Evolutionary conservation across 139 green algal genomes (phyloP).

Genomic region (Eudorina sp.): DNA sequence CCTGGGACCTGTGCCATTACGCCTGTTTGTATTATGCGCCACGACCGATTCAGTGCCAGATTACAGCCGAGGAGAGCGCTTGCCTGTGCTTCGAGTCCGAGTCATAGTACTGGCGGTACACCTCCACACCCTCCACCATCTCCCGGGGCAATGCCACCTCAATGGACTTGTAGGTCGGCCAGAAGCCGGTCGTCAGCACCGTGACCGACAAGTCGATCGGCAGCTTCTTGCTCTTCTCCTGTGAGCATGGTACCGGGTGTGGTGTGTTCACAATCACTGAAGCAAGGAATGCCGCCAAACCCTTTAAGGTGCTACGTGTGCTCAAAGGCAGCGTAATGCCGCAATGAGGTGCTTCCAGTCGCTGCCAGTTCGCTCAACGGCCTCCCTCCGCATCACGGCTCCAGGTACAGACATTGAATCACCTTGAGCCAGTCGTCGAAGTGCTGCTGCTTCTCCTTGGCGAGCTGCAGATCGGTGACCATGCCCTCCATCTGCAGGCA

Average conservation of each 20-base stretch:
- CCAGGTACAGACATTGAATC: too few species aligned
- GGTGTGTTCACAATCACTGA: background rate
- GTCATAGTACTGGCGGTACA: constrained; percentile 84
- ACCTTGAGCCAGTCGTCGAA: constrained; percentile 86
- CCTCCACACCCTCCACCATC: constrained; percentile 82
- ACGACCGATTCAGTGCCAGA: too few species aligned
- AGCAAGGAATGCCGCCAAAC: too few species aligned
- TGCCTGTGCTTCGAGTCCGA: constrained; percentile 46
- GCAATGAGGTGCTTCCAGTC: too few species aligned
- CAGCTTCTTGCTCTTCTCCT: constrained; percentile 59
- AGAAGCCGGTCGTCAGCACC: constrained; percentile 91
- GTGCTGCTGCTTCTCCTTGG: constrained; percentile 89
- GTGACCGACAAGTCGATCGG: constrained; percentile 92
- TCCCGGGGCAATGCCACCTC: constrained; percentile 93
- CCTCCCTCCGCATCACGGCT: too few species aligned
- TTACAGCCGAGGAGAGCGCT: too few species aligned
- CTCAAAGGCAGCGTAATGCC: too few species aligned
- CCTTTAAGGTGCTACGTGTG: too few species aligned
- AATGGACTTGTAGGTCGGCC: constrained; percentile 84
- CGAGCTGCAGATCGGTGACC: constrained; percentile 93
- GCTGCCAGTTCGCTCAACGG: too few species aligned
- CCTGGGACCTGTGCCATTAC: too few species aligned
- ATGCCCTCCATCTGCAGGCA: constrained; percentile 95
- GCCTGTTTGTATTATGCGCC: too few species aligned
- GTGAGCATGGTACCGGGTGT: background rate